These are phyloP conservation scores for Pascua sp. DNA, from an alignment of 1,284 basidiomycete species.

Conservation along the genomic window DNA sequence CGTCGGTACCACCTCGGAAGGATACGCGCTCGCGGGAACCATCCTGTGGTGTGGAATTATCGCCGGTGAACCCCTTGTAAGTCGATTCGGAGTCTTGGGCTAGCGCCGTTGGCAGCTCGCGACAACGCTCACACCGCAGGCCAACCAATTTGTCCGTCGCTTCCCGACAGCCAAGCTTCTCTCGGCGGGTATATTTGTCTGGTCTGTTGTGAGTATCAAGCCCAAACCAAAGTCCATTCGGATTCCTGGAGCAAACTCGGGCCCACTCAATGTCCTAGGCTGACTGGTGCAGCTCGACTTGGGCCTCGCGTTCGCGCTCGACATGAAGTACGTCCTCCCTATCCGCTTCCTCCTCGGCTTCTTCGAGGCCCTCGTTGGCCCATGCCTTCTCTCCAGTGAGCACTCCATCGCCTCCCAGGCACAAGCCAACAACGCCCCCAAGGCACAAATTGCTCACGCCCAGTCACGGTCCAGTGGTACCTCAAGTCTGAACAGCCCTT, in stretches of 20 bases:
- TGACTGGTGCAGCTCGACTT: slow-evolving; percentile 33
- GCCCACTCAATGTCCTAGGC: too few species aligned
- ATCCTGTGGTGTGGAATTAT: slow-evolving; percentile 31
- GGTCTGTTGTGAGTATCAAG: slow-evolving; percentile 12
- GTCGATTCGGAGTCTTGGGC: not conserved
- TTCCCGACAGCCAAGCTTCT: slow-evolving; percentile 32
- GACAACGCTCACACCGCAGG: slow-evolving; percentile 8
- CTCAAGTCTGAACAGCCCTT: slow-evolving; percentile 21
- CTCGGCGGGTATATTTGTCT: slow-evolving; percentile 24
- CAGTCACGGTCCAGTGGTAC: slow-evolving; percentile 30
- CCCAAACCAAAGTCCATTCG: too few species aligned
- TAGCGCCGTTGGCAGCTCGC: too few species aligned
- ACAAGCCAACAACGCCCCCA: not conserved
- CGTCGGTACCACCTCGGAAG: slow-evolving; percentile 31
- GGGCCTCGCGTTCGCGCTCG: slow-evolving; percentile 70
- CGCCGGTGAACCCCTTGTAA: slow-evolving; percentile 28
- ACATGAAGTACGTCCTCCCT: slow-evolving; percentile 55
- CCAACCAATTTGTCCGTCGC: slow-evolving; percentile 34
- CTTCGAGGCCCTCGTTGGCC: slow-evolving; percentile 33
- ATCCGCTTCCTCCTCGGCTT: slow-evolving; percentile 31
- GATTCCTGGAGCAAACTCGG: too few species aligned
- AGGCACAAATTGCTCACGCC: not conserved
- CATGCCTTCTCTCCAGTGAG: slow-evolving; percentile 20
- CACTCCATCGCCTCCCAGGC: too few species aligned
- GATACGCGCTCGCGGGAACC: slow-evolving; percentile 35